These are phyloP conservation scores for Lasiodiplodia hormozganensis DNA, from an alignment of 2,329 filamentous ascomycete species.

Conservation along the genomic window DNA sequence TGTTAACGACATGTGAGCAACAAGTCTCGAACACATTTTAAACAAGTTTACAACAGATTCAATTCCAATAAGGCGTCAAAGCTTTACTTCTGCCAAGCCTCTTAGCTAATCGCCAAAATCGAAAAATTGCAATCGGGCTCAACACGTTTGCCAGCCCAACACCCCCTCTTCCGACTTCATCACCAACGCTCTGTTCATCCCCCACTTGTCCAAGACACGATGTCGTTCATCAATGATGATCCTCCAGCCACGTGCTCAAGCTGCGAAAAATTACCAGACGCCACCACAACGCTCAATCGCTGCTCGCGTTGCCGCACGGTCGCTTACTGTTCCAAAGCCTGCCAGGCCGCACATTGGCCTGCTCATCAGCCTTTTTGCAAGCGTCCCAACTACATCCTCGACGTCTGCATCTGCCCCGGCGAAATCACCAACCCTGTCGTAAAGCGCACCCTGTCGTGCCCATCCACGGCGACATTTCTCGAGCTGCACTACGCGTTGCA, in stretches of 20 bases:
- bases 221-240: not conserved
- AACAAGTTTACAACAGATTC: too few species aligned
- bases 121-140: not conserved
- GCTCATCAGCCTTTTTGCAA: conserved; percentile 29
- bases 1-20: too few species aligned
- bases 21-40: too few species aligned
- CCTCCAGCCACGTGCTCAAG: not conserved
- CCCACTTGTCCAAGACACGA: not conserved
- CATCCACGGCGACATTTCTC: conserved; percentile 35
- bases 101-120: too few species aligned
- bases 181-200: not conserved
- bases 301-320: conserved; percentile 5
- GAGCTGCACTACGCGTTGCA: conserved; percentile 38
- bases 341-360: not conserved
- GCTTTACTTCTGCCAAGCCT: too few species aligned
- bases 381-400: conserved; percentile 38
- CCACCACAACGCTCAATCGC: conserved; percentile 1
- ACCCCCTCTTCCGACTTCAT: not conserved
- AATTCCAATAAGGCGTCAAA: too few species aligned
- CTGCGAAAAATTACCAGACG: not conserved
- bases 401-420: conserved; percentile 32
- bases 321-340: conserved; percentile 4
- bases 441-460: conserved; percentile 37
- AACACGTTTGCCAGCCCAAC: not conserved
- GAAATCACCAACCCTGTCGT: conserved; percentile 35